A percentile compares a stretch with the other conserved stretches of the same genome.
These are phyloP conservation scores for Arxiozyma slooffiae DNA, from an alignment of 1,139 yeast genomes.

Conservation along the genomic window DNA sequence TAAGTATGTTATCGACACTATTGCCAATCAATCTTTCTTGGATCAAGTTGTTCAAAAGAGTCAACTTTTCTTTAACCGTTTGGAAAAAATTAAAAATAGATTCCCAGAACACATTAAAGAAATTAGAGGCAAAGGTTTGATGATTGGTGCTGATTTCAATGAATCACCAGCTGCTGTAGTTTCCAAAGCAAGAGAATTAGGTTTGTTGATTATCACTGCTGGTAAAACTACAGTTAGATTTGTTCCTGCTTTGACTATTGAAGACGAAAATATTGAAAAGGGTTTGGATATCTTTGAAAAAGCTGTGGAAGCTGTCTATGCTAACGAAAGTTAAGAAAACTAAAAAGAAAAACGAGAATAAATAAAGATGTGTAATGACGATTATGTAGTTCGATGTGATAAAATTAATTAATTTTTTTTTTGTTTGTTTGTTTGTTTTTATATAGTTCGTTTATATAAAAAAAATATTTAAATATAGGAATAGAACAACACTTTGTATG, in stretches of 20 bases:
- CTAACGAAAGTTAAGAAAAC: not conserved
- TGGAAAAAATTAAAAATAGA: slow-evolving; percentile 43
- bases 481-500: no score
- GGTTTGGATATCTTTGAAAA: slow-evolving; percentile 61
- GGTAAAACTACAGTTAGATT: slow-evolving; percentile 84
- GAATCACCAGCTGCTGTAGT: slow-evolving; percentile 60
- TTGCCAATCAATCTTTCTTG: slow-evolving; percentile 54
- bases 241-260: slow-evolving; percentile 86
- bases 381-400: not conserved
- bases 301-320: slow-evolving; percentile 36
- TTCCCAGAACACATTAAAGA: slow-evolving; percentile 52
- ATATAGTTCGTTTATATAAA: no score
- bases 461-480: no score
- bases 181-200: slow-evolving; percentile 61
- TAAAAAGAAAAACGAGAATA: not conserved
- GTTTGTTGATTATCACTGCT: slow-evolving; percentile 77
- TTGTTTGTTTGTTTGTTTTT: no score
- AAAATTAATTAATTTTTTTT: no score
- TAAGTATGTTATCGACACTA: slow-evolving; percentile 56
- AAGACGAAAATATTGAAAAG: slow-evolving; percentile 51
- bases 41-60: slow-evolving; percentile 51
- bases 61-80: slow-evolving; percentile 41
- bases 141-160: slow-evolving; percentile 70
- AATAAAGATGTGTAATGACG: not conserved
- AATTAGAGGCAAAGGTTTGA: slow-evolving; percentile 79